Base-by-base conservation (phyloP, 805 yeast species). In the Barnettozyma pratensis region DNA sequence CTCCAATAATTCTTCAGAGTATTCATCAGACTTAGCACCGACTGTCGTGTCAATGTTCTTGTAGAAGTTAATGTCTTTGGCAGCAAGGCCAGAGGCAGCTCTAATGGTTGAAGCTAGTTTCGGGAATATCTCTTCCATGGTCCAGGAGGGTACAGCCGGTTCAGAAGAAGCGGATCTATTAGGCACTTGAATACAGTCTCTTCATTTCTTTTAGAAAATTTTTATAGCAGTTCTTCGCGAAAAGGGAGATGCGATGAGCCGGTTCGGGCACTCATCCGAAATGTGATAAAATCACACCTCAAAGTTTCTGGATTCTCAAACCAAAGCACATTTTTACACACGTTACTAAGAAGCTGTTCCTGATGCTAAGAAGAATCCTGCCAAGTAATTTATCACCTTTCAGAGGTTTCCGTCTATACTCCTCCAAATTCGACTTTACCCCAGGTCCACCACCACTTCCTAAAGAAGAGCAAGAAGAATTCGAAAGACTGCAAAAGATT, bases 391-490 rank as follows among this genome's bases (percentile, higher is more conserved):
- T 37, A 4, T 27, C 40, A 8, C 42, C 45, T 9, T 26, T 34
- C 28, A 44, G 45, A 14, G 11, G n/a, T 7, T 27, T 27, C 9
- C 59, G 63, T 32, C 32, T 41, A 4, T 54, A 53, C 46, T 60
- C 64, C 5, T 42, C 53, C 14, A 60, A 60, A 41, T 50, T 57
- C 28, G 52, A 52, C 32, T 51, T 55, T 41, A 50, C 61, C 0
- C 64, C 68, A 4, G 59, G 64, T 9, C 96, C 96, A 4, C 92
- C 92, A 27, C 76, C 79, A 50, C 72, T 88, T n/a, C 83, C 88
- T 19, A 78, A 81, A 48, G 84, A 85, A 54, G 87, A 87, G 45
- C 96, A 88, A 65, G 90, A 84, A 57, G 99, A 94, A 68, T 92
- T 94, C 66, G 99, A 94, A 63, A 75, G 77, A 39, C 77, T 92